Conservation (phyloP, 2,329 filamentous ascomycete genomes). For the Cadophora sp. region DNA sequence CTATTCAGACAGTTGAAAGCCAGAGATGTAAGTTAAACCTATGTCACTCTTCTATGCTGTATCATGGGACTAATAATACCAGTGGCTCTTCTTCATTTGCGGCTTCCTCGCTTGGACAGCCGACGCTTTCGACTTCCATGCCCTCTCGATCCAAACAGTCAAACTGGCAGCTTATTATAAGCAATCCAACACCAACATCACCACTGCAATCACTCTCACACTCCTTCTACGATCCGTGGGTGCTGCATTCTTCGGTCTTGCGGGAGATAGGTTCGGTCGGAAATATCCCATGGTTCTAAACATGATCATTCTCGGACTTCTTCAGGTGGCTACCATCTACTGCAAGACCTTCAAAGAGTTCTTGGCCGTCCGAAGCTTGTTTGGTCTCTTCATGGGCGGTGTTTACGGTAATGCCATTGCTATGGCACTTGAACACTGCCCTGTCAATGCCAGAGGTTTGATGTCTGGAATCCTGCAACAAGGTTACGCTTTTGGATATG, state of each 20-base stretch:
- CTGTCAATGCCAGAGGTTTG: conserved; percentile 38
- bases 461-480: conserved; percentile 41
- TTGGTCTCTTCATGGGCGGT: conserved; percentile 81
- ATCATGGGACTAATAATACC: not conserved
- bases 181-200: conserved; percentile 55
- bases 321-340: conserved; percentile 61
- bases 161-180: conserved; percentile 70
- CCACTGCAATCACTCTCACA: conserved; percentile 54
- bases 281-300: conserved; percentile 87
- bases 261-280: conserved; percentile 78
- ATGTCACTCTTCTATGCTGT: not conserved
- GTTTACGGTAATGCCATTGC: conserved; percentile 79
- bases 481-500: conserved; percentile 40
- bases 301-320: conserved; percentile 73
- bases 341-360: conserved; percentile 53
- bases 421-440: conserved; percentile 68
- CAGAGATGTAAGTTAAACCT: conserved; percentile 51
- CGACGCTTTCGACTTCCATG: conserved; percentile 79
- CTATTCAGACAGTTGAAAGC: conserved; percentile 67
- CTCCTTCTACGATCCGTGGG: conserved; percentile 76
- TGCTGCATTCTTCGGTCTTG: conserved; percentile 76
- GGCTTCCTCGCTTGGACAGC: conserved; percentile 37
- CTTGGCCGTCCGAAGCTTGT: conserved; percentile 74
- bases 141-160: conserved; percentile 77
- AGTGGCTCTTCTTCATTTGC: conserved; percentile 72